phyloP scores from a whole-genome alignment of 2,329 filamentous ascomycete species.

The Coniochaeta hoffmannii region DNA sequence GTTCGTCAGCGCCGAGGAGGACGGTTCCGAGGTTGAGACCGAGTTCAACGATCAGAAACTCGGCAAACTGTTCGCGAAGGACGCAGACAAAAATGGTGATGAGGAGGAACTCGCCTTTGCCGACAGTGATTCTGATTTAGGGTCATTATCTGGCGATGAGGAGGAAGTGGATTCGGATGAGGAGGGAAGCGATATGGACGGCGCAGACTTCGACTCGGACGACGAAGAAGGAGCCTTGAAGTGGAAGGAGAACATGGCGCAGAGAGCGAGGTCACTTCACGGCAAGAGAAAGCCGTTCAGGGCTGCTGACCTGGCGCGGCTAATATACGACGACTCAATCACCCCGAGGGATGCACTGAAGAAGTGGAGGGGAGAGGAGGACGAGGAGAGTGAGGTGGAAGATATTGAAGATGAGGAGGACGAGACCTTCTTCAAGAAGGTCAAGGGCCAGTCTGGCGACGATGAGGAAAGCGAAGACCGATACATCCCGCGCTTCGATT shows the following conservation, averaged over 20 bases:
- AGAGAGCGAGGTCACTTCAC: slow-evolving; percentile 66
- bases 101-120: slow-evolving; percentile 81
- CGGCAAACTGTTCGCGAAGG: slow-evolving; percentile 52
- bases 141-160: slow-evolving; percentile 64
- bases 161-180: slow-evolving; percentile 36
- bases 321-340: slow-evolving; percentile 82
- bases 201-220: slow-evolving; percentile 49
- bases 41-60: slow-evolving; percentile 54
- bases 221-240: slow-evolving; percentile 68
- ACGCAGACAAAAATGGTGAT: slow-evolving; percentile 38
- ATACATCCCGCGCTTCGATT: slow-evolving; percentile 70
- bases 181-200: slow-evolving; percentile 43
- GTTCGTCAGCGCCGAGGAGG: slow-evolving; percentile 45
- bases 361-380: slow-evolving; percentile 70
- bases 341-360: slow-evolving; percentile 67
- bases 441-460: slow-evolving; percentile 58
- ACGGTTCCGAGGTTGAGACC: slow-evolving; percentile 42
- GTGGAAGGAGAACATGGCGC: slow-evolving; percentile 85
- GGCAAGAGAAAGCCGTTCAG: slow-evolving; percentile 65
- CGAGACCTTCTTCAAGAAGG: slow-evolving; percentile 59
- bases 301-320: slow-evolving; percentile 71
- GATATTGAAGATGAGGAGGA: slow-evolving; percentile 51
- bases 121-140: slow-evolving; percentile 93
- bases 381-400: slow-evolving; percentile 46
- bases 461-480: slow-evolving; percentile 65